Conservation (phyloP, 257 asterid genomes). For the Solanum infundibuliforme region DNA sequence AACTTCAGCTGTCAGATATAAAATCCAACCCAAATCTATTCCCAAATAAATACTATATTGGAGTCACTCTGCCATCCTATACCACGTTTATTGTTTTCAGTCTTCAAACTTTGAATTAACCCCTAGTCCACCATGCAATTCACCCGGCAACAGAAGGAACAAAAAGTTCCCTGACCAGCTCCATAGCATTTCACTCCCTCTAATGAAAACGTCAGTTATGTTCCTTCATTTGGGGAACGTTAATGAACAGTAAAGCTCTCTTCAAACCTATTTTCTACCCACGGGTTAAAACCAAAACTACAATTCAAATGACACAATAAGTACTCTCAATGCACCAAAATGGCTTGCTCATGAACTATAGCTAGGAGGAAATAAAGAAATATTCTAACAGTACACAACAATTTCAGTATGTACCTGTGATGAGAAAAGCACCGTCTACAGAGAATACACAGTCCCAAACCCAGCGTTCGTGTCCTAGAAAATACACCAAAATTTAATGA, state of each 20-base stretch:
- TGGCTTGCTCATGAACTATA: not conserved
- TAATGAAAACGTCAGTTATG: not conserved
- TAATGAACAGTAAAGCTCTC: not conserved
- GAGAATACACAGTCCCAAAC: slow-evolving; percentile 99
- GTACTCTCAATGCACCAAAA: not conserved
- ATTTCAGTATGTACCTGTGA: slow-evolving; percentile 48
- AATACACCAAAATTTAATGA: not conserved
- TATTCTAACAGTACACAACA: not conserved
- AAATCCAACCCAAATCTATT: not conserved
- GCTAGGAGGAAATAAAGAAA: not conserved
- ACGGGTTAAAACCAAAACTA: not conserved
- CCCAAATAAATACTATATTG: not conserved
- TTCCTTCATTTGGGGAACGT: not conserved
- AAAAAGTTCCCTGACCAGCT: not conserved
- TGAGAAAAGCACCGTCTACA: slow-evolving; percentile 85
- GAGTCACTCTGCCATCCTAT: not conserved
- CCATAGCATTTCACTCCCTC: not conserved
- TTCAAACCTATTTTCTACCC: not conserved
- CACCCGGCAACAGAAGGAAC: not conserved
- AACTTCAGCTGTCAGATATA: not conserved
- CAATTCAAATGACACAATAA: not conserved
- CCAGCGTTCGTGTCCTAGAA: slow-evolving; percentile 93
- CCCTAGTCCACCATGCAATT: not conserved
- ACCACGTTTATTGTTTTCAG: not conserved
- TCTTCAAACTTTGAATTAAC: not conserved